phyloP scores from a whole-genome alignment of 192 early-diverging fungal genomes.

The Backusella macrospora region DNA sequence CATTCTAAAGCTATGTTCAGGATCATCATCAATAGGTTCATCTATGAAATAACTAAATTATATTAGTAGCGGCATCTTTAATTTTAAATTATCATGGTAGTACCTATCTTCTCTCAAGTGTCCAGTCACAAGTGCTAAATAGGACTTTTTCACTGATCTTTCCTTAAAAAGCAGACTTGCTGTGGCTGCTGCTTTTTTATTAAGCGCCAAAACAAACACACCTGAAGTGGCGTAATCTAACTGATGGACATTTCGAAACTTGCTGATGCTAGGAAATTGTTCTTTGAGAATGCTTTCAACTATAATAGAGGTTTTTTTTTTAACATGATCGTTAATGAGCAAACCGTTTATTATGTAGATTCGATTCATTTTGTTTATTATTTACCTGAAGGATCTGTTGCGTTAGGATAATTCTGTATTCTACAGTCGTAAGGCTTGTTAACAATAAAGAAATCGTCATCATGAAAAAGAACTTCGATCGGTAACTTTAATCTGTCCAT shows the following conservation, averaged over 20 bases:
- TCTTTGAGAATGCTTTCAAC: slow-evolving; percentile 29
- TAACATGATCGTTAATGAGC: background rate
- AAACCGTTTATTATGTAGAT: background rate
- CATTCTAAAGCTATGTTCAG: slow-evolving; percentile 43
- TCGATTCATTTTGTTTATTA: background rate
- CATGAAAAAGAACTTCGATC: slow-evolving; percentile 26
- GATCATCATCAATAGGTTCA: slow-evolving; percentile 40
- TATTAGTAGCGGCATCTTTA: background rate
- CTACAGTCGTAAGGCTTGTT: slow-evolving; percentile 44
- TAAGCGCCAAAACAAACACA: slow-evolving; percentile 40
- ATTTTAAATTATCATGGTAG: background rate
- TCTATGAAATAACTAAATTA: slow-evolving; percentile 36
- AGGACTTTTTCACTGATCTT: slow-evolving; percentile 38
- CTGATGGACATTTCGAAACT: slow-evolving; percentile 44
- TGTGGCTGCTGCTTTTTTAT: slow-evolving; percentile 32
- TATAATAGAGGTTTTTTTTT: background rate
- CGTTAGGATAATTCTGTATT: slow-evolving; percentile 23
- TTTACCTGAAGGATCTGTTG: slow-evolving; percentile 8
- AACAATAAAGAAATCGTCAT: slow-evolving; percentile 39
- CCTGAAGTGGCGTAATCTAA: slow-evolving; percentile 49
- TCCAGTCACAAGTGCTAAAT: slow-evolving; percentile 43
- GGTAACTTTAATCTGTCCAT: slow-evolving; percentile 10
- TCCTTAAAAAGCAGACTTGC: slow-evolving; percentile 35
- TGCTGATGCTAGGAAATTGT: slow-evolving; percentile 33
- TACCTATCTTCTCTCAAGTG: slow-evolving; percentile 37